Percentiles rank a stretch among this genome's conserved stretches.
Evolutionary conservation across 1,284 basidiomycete genomes (phyloP).

Genomic region (Apiotrichum montevideense): DNA sequence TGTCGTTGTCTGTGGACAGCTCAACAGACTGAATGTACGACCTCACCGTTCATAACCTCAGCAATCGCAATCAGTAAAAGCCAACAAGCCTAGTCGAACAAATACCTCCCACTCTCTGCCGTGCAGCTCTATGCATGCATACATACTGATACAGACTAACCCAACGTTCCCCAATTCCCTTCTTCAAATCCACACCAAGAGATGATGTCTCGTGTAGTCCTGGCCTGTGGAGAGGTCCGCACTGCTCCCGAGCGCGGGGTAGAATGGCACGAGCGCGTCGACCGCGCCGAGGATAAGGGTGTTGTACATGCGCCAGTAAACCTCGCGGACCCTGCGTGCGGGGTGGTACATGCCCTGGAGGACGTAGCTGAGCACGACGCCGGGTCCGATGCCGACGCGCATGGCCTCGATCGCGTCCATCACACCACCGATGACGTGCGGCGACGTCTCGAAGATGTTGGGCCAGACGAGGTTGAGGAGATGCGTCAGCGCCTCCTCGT

Average conservation of each 20-base stretch:
- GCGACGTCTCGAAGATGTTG: conserved; percentile 96
- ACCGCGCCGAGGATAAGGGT: conserved; percentile 77
- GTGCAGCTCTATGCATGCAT: conserved; percentile 1
- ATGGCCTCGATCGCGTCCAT: conserved; percentile 97
- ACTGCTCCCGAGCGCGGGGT: conserved; percentile 79
- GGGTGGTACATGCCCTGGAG: conserved; percentile 94
- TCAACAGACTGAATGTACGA: too few relatives aligned
- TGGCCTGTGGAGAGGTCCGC: conserved; percentile 71
- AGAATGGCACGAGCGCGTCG: conserved; percentile 90
- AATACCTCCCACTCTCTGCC: too few relatives aligned
- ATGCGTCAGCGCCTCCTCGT: conserved; percentile 96
- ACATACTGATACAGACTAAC: neutral
- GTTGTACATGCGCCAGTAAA: conserved; percentile 87
- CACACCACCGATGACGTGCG: conserved; percentile 94
- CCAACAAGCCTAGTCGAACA: too few relatives aligned
- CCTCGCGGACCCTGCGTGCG: conserved; percentile 91
- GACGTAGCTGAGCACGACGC: conserved; percentile 69
- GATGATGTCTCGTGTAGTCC: conserved; percentile 73
- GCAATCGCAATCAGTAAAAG: too few relatives aligned
- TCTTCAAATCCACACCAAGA: conserved; percentile 53
- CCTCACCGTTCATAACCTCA: too few relatives aligned
- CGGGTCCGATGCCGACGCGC: conserved; percentile 90
- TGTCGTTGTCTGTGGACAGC: too few relatives aligned
- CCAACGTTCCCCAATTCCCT: too few relatives aligned
- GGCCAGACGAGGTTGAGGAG: conserved; percentile 99